These are phyloP conservation scores for Saccharomycopsis vini DNA, from an alignment of 805 yeast genomes.

Conservation along the genomic window DNA sequence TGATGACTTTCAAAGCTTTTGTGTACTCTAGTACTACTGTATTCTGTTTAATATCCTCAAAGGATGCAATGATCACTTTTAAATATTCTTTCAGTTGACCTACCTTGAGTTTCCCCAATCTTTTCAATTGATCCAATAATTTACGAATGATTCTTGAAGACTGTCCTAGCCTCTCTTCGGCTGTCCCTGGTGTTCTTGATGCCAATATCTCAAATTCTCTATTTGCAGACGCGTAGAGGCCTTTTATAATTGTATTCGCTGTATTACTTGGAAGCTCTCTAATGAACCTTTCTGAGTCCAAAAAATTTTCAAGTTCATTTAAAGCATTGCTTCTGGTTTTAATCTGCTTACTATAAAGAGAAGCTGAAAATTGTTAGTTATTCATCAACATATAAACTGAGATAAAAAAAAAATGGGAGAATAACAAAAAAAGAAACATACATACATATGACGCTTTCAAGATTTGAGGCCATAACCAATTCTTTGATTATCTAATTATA, in stretches of 20 bases:
- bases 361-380: slow-evolving; percentile 31
- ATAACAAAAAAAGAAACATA: background rate
- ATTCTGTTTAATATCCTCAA: background rate
- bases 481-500: too few relatives aligned
- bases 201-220: too few relatives aligned
- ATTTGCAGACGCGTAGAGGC: too few relatives aligned
- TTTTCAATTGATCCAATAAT: background rate
- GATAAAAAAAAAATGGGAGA: background rate
- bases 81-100: background rate
- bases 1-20: slow-evolving; percentile 24
- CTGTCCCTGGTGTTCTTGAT: slow-evolving; percentile 23
- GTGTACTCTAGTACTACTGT: slow-evolving; percentile 25
- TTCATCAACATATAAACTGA: background rate
- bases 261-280: slow-evolving; percentile 4
- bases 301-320: slow-evolving; percentile 28
- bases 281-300: slow-evolving; percentile 13
- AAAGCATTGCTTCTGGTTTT: slow-evolving; percentile 49
- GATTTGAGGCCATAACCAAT: background rate
- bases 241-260: background rate
- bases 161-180: slow-evolving; percentile 26
- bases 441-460: background rate
- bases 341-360: slow-evolving; percentile 28
- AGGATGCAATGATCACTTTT: background rate
- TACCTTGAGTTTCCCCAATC: too few relatives aligned
- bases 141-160: slow-evolving; percentile 18